A percentile compares a stretch with the other conserved stretches of the same genome.
Conservation (phyloP, 306 rosid genomes). For the Fagus crenata region DNA sequence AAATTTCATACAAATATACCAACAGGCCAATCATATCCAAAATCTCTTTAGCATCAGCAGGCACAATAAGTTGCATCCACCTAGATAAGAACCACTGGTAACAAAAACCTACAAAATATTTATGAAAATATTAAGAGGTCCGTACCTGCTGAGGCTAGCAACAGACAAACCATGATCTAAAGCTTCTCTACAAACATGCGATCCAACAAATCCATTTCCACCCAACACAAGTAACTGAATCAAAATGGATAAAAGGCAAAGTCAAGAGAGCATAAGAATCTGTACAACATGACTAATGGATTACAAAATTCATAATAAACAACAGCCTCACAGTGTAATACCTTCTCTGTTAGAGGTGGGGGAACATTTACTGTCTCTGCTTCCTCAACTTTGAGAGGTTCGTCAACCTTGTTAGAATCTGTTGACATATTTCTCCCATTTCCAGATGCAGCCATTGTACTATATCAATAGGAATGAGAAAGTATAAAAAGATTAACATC, state of each 20-base stretch:
- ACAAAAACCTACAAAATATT: not conserved
- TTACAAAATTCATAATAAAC: not conserved
- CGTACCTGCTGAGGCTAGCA: constrained; percentile 85
- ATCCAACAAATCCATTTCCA: constrained; percentile 98
- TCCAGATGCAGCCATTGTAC: constrained; percentile 48
- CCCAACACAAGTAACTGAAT: constrained; percentile 91
- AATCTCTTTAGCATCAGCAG: not conserved
- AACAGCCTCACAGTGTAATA: constrained; percentile 23
- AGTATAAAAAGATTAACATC: constrained; percentile 10
- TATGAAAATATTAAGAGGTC: not conserved
- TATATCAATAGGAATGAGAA: constrained; percentile 29
- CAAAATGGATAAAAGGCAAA: constrained; percentile 30
- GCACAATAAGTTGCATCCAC: not conserved
- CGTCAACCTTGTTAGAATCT: constrained; percentile 71
- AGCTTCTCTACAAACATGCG: constrained; percentile 84
- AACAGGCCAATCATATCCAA: not conserved
- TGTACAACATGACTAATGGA: constrained; percentile 7
- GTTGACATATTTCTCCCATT: constrained; percentile 57
- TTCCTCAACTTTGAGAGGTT: constrained; percentile 77
- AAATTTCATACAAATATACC: not conserved
- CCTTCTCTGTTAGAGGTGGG: constrained; percentile 90
- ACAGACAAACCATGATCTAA: constrained; percentile 70
- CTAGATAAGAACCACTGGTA: constrained; percentile 8
- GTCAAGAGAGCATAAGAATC: constrained; percentile 12
- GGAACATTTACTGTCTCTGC: constrained; percentile 80